Conservation (phyloP, 176 grass and related monocot species). For the Pontederia crassipes region DNA sequence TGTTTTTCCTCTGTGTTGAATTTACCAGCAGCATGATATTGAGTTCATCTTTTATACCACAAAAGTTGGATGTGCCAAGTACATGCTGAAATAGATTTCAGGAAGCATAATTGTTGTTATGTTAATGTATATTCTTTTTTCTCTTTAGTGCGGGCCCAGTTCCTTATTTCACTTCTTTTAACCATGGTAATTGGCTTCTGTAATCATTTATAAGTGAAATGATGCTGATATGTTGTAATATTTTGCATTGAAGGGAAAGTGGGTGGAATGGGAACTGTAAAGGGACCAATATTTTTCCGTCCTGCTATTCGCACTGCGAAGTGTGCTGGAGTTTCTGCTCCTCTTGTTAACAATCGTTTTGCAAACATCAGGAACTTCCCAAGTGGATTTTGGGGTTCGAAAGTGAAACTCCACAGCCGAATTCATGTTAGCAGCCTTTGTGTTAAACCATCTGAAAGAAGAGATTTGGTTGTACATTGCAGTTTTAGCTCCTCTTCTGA, state of each 20-base stretch:
- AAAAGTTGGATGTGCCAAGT: too few relatives aligned
- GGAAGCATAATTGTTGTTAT: too few relatives aligned
- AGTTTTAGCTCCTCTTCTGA: constrained; percentile 63
- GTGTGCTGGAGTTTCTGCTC: constrained; percentile 19
- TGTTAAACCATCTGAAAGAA: constrained; percentile 18
- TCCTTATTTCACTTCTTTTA: neutral
- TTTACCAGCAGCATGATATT: too few relatives aligned
- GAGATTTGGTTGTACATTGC: constrained; percentile 32
- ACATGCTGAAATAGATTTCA: too few relatives aligned
- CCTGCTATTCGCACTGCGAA: constrained; percentile 16
- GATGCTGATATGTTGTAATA: neutral
- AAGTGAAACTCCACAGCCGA: constrained; percentile 22
- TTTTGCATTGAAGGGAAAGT: neutral
- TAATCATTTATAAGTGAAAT: neutral
- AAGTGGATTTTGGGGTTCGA: constrained; percentile 27
- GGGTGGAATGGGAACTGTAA: constrained; percentile 68
- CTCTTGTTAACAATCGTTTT: constrained; percentile 26
- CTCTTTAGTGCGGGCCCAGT: too few relatives aligned
- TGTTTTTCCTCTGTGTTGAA: too few relatives aligned
- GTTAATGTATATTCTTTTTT: too few relatives aligned
- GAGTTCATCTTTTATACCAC: too few relatives aligned
- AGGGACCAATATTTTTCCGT: constrained; percentile 41
- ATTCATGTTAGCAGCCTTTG: constrained; percentile 22
- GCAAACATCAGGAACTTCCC: constrained; percentile 21
- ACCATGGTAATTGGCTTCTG: neutral